phyloP scores from a whole-genome alignment of 2,329 filamentous ascomycete genomes.

The Colletotrichum sp. region DNA sequence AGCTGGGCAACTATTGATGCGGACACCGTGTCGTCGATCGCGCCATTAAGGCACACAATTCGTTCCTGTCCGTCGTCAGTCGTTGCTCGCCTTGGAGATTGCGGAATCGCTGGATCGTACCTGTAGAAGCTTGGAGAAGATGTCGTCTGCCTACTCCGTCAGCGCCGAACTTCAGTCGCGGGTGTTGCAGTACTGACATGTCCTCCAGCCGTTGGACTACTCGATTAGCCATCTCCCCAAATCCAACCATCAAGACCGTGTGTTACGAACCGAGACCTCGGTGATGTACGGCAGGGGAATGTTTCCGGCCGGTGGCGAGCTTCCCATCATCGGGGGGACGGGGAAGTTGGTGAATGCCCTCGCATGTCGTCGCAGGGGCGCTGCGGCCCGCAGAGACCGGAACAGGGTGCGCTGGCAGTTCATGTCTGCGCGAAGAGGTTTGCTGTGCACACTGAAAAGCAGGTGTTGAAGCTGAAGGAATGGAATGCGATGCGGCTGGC shows the following conservation, averaged over 20 bases:
- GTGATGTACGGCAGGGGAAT: constrained; percentile 67
- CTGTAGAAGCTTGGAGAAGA: constrained; percentile 81
- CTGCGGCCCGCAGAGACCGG: constrained; percentile 36
- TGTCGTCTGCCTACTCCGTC: constrained; percentile 65
- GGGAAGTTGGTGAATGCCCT: constrained; percentile 50
- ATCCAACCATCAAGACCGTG: background rate
- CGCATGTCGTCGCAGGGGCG: constrained; percentile 35
- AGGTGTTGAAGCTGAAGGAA: background rate
- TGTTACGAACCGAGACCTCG: constrained; percentile 51
- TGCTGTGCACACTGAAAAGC: background rate
- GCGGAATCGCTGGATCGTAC: constrained; percentile 42
- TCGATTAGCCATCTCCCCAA: constrained; percentile 27
- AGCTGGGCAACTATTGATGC: constrained; percentile 96
- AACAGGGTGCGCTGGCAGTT: constrained; percentile 37
- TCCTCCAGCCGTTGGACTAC: constrained; percentile 78
- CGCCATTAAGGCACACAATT: constrained; percentile 91
- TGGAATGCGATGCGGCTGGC: background rate
- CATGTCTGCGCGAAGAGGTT: constrained; percentile 30
- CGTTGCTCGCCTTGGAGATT: constrained; percentile 16
- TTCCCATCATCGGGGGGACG: constrained; percentile 23
- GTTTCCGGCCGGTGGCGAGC: constrained; percentile 31
- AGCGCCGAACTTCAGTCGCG: constrained; percentile 21
- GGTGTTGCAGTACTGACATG: constrained; percentile 60
- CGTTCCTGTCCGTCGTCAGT: constrained; percentile 67
- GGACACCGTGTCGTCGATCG: constrained; percentile 87